Conservation (phyloP, 1,284 basidiomycete species). For the Austroboletus novae-zelandiae region DNA sequence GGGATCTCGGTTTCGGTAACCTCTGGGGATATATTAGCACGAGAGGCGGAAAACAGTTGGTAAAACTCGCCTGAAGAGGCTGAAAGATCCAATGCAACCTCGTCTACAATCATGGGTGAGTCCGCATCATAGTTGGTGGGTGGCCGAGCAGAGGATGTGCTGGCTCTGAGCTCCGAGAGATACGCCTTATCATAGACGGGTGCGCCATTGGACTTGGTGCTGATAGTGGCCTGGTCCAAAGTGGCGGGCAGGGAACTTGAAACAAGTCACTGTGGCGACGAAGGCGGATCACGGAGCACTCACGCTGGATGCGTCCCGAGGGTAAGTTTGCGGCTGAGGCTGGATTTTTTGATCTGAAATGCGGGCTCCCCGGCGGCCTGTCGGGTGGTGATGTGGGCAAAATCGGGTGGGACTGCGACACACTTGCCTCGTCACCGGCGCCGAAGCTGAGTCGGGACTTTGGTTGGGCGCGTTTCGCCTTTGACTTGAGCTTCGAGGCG, state of each 20-base stretch:
- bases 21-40: conserved; percentile 10
- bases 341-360: conserved; percentile 78
- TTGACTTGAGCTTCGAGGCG: conserved; percentile 66
- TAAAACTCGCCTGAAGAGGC: conserved; percentile 38
- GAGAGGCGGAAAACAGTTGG: background rate
- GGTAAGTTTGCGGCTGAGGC: conserved; percentile 61
- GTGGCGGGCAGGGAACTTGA: conserved; percentile 37
- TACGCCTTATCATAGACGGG: conserved; percentile 77
- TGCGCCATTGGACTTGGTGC: conserved; percentile 41
- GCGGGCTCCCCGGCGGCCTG: conserved; percentile 60
- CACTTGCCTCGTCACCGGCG: conserved; percentile 68
- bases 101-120: conserved; percentile 50
- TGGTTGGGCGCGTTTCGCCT: conserved; percentile 58
- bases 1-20: conserved; percentile 57
- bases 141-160: conserved; percentile 63
- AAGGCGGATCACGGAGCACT: conserved; percentile 27
- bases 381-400: conserved; percentile 17
- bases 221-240: conserved; percentile 53
- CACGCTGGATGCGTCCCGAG: conserved; percentile 53
- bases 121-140: conserved; percentile 45
- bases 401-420: conserved; percentile 19
- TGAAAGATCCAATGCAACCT: conserved; percentile 35
- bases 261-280: conserved; percentile 8
- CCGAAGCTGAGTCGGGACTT: conserved; percentile 81
- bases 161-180: conserved; percentile 81